These are phyloP conservation scores for Lachancea waltii DNA, from an alignment of 805 yeast species.

Conservation along the genomic window DNA sequence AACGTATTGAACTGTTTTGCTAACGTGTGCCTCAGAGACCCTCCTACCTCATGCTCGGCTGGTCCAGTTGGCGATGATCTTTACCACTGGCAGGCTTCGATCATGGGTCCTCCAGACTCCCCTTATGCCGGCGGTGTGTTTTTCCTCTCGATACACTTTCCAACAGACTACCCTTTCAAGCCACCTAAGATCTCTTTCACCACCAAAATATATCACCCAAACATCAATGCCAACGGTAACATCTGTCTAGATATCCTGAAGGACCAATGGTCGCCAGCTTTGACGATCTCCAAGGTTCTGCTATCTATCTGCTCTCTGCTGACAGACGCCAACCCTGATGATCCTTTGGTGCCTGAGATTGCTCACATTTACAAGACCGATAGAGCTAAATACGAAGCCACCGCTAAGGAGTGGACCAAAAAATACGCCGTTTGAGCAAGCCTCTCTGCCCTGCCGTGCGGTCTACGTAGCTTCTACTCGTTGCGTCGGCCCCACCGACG, in stretches of 20 bases:
- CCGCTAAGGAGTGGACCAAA: slow-evolving; percentile 98
- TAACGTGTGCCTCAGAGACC: slow-evolving; percentile 57
- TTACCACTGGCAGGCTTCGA: slow-evolving; percentile 99
- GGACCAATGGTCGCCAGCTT: slow-evolving; percentile 98
- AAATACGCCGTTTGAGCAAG: slow-evolving; percentile 77
- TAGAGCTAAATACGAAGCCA: slow-evolving; percentile 87
- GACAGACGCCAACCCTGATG: slow-evolving; percentile 98
- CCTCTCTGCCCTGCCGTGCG: background rate
- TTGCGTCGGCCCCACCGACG: background rate
- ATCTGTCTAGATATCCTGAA: slow-evolving; percentile 94
- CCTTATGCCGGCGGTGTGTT: slow-evolving; percentile 89
- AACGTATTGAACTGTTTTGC: background rate
- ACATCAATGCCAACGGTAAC: slow-evolving; percentile 91
- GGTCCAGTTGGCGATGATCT: slow-evolving; percentile 98
- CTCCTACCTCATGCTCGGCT: slow-evolving; percentile 97
- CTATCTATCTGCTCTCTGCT: slow-evolving; percentile 90
- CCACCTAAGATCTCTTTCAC: slow-evolving; percentile 94
- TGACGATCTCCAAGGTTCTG: slow-evolving; percentile 91
- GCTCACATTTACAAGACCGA: slow-evolving; percentile 95
- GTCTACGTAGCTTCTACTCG: background rate
- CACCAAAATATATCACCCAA: slow-evolving; percentile 95
- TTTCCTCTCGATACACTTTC: slow-evolving; percentile 93
- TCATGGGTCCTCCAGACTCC: slow-evolving; percentile 97
- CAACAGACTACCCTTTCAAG: slow-evolving; percentile 98
- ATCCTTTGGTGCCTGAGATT: slow-evolving; percentile 97